Conservation (phyloP, 1,139 yeast genomes). For the Suhomyces panamericanus region DNA sequence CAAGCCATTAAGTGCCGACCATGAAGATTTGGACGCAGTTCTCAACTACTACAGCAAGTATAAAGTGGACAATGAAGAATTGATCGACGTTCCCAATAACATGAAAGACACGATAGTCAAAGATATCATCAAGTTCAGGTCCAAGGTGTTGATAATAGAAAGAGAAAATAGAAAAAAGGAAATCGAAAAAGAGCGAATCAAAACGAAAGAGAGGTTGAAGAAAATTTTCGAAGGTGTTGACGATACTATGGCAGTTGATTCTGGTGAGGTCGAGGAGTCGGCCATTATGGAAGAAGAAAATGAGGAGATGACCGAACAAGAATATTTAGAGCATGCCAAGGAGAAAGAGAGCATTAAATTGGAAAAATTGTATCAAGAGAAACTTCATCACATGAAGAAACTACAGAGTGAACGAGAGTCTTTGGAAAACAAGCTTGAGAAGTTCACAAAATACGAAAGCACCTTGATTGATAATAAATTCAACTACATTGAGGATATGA, state of each 20-base stretch:
- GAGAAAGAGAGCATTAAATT: slow-evolving; percentile 17
- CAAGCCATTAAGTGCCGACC: slow-evolving; percentile 25
- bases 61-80: slow-evolving; percentile 58
- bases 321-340: slow-evolving; percentile 30
- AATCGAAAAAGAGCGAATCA: slow-evolving; percentile 50
- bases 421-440: slow-evolving; percentile 22
- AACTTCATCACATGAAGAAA: slow-evolving; percentile 16
- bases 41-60: slow-evolving; percentile 43
- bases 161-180: slow-evolving; percentile 55
- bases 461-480: slow-evolving; percentile 40
- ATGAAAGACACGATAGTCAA: slow-evolving; percentile 57
- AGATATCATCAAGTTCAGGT: slow-evolving; percentile 62
- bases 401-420: slow-evolving; percentile 22
- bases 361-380: slow-evolving; percentile 24
- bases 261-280: slow-evolving; percentile 11
- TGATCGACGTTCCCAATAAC: slow-evolving; percentile 62
- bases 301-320: slow-evolving; percentile 35
- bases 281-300: slow-evolving; percentile 23
- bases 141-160: slow-evolving; percentile 60
- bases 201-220: slow-evolving; percentile 52
- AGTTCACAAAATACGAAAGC: slow-evolving; percentile 31
- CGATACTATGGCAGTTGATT: slow-evolving; percentile 15
- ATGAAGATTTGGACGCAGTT: slow-evolving; percentile 39
- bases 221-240: slow-evolving; percentile 47
- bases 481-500: slow-evolving; percentile 35